Evolutionary conservation across 2,329 filamentous ascomycete genomes (phyloP).

Genomic region (Aureobasidium leucospermi): DNA sequence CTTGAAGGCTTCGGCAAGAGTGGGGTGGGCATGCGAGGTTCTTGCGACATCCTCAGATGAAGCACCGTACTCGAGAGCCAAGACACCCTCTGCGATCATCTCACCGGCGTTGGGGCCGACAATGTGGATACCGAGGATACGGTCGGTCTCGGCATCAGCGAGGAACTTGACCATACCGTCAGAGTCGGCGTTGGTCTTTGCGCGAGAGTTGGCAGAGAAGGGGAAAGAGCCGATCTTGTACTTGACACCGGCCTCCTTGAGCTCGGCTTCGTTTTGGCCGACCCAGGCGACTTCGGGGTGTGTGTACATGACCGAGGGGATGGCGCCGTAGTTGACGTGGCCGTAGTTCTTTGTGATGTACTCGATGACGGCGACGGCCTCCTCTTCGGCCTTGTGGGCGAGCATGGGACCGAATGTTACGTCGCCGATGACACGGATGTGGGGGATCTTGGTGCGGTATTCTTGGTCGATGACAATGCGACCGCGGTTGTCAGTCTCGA

Average conservation of each 20-base stretch:
- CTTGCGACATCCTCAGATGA: conserved; percentile 90
- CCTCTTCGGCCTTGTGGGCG: conserved; percentile 98
- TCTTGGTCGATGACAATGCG: conserved; percentile 96
- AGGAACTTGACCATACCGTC: conserved; percentile 97
- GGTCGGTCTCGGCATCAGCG: conserved; percentile 90
- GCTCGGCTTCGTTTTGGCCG: conserved; percentile 91
- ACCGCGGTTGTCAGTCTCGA: conserved; percentile 87
- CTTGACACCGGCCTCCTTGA: conserved; percentile 82
- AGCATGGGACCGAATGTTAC: conserved; percentile 98
- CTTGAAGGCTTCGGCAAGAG: conserved; percentile 95
- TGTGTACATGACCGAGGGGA: conserved; percentile 99
- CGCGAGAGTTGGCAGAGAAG: conserved; percentile 95
- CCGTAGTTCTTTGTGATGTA: conserved; percentile 97
- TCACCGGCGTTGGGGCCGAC: conserved; percentile 93
- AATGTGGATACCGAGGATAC: conserved; percentile 92
- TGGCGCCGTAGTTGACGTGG: conserved; percentile 97
- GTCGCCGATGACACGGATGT: conserved; percentile 95
- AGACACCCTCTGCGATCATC: conserved; percentile 96
- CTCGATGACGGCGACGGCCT: conserved; percentile 88
- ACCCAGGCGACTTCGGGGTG: conserved; percentile 98
- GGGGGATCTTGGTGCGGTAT: conserved; percentile 94
- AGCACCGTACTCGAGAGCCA: conserved; percentile 94
- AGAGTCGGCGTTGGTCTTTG: conserved; percentile 96
- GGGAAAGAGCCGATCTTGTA: conserved; percentile 94
- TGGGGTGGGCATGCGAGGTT: conserved; percentile 95